A percentile compares a stretch with the other conserved stretches of the same genome.
phyloP scores from a whole-genome alignment of 1,284 basidiomycete species.

The Ceratobasidium sp. region DNA sequence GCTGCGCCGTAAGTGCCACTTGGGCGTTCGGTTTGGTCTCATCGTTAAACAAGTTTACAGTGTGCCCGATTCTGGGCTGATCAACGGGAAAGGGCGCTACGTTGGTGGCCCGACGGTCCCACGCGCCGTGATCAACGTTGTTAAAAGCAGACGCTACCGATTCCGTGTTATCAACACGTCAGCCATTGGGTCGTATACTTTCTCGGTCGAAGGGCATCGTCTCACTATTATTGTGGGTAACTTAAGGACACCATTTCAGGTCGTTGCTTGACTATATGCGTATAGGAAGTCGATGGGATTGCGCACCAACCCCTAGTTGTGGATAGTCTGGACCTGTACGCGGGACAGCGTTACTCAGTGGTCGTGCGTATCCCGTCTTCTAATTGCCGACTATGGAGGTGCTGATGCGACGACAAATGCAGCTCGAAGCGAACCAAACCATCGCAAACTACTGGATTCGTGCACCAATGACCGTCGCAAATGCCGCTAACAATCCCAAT shows the following conservation, averaged over 20 bases:
- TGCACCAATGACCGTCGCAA: slow-evolving; percentile 33
- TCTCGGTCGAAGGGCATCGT: slow-evolving; percentile 27
- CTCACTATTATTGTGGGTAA: slow-evolving; percentile 32
- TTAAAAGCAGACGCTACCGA: slow-evolving; percentile 20
- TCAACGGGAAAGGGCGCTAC: slow-evolving; percentile 43
- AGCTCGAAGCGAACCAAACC: slow-evolving; percentile 38
- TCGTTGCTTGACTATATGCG: neutral
- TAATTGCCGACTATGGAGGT: neutral
- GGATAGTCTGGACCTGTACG: slow-evolving; percentile 35
- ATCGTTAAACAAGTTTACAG: neutral
- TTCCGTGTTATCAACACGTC: slow-evolving; percentile 33
- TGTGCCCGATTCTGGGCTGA: slow-evolving; percentile 32
- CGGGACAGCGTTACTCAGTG: slow-evolving; percentile 33
- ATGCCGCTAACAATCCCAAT: slow-evolving; percentile 27
- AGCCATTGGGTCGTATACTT: slow-evolving; percentile 35
- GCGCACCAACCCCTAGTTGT: slow-evolving; percentile 37
- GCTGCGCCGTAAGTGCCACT: slow-evolving; percentile 15
- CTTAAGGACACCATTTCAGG: neutral
- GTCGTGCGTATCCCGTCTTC: neutral
- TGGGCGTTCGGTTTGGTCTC: neutral
- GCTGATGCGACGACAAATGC: neutral
- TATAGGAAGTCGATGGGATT: slow-evolving; percentile 35
- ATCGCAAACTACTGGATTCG: slow-evolving; percentile 40
- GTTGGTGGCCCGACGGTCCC: slow-evolving; percentile 22
- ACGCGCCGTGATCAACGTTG: slow-evolving; percentile 26